Evolutionary conservation across 2,329 filamentous ascomycete genomes (phyloP).

Genomic region (Pseudocercospora eumusae): DNA sequence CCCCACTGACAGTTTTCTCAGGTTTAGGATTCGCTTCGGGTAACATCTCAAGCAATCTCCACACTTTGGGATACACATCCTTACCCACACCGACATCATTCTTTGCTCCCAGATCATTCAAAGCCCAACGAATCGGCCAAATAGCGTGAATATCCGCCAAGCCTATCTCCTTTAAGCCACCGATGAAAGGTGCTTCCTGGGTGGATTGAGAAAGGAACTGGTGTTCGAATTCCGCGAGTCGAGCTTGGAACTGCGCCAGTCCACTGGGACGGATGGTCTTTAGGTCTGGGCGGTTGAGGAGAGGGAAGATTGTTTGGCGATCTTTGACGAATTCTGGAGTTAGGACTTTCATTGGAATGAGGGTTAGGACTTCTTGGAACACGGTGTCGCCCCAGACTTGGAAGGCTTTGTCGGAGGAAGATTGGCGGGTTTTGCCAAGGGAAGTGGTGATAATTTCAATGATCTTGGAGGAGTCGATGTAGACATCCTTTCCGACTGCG

Average conservation of each 20-base stretch:
- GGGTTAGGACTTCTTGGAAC: slow-evolving; percentile 29
- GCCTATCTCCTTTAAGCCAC: slow-evolving; percentile 21
- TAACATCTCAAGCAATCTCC: slow-evolving; percentile 31
- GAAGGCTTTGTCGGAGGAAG: slow-evolving; percentile 36
- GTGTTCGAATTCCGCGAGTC: slow-evolving; percentile 30
- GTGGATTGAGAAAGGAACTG: slow-evolving; percentile 23
- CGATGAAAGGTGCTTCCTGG: slow-evolving; percentile 29
- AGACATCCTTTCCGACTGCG: slow-evolving; percentile 38
- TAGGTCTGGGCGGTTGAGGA: slow-evolving; percentile 29
- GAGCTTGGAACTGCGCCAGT: slow-evolving; percentile 28
- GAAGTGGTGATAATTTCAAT: slow-evolving; percentile 22
- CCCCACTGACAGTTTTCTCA: slow-evolving; percentile 28
- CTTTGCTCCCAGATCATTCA: slow-evolving; percentile 28
- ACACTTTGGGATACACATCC: slow-evolving; percentile 32
- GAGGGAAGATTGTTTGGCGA: slow-evolving; percentile 34
- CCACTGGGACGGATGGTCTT: slow-evolving; percentile 28
- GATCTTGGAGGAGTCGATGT: slow-evolving; percentile 34
- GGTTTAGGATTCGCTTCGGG: slow-evolving; percentile 19
- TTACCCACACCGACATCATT: slow-evolving; percentile 31
- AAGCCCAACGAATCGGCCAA: slow-evolving; percentile 32
- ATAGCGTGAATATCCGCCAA: slow-evolving; percentile 35
- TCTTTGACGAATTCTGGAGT: slow-evolving; percentile 7
- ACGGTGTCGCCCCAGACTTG: slow-evolving; percentile 32
- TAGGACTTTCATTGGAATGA: slow-evolving; percentile 25
- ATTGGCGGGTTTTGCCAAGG: slow-evolving; percentile 24